Base-by-base conservation (phyloP, 352 stramenopile species). In the Globisporangium emineosum region DNA sequence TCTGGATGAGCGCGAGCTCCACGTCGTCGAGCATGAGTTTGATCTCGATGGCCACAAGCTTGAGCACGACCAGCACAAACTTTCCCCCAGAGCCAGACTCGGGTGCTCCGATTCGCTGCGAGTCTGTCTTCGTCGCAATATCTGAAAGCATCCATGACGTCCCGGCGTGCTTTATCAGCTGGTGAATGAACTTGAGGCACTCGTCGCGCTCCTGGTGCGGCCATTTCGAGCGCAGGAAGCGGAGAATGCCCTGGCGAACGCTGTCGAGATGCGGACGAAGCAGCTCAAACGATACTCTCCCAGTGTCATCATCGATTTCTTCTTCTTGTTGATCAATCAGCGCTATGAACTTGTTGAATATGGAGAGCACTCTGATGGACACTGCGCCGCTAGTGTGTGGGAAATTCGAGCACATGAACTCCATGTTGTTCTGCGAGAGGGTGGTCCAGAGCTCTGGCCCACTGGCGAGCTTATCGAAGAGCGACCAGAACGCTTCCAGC, bases 21-120 rank as follows among this genome's bases (percentile, higher is more conserved):
- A 90, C 82, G 61, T 96, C 87, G 50, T 96, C 87, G 13, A 96
- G 60, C 77, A 94, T 89, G 29, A 96, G 69, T 51, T 96, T 96
- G 64, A 90, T 89, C 83, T 93, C 85, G 50, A 94, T 80, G 2
- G 83, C 73, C n/a, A 90, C 78, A 4, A 94, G 77, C 60, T 91
- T 94, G 43, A 94, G 70, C 32, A 92, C 62, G 23, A 94, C 81
- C 13, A 91, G 51, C 21, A 90, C 71, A 54, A 92, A 92, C 73
- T 91, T 94, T 4, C 81, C 81, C 5, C 72, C 72, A 0, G 80
- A 86, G 0, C 87, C 77, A 60, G 90, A 81, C 10, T 88, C 71
- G 29, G 70, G 69, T 1, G 71, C 68, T n/a, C 68, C 69, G 7
- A 62, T 7, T 19, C 54, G 32, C 15, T 27, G 30, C 2, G 35